Base-by-base conservation (phyloP, 2,329 filamentous ascomycete genomes). In the Fulvia fulva region DNA sequence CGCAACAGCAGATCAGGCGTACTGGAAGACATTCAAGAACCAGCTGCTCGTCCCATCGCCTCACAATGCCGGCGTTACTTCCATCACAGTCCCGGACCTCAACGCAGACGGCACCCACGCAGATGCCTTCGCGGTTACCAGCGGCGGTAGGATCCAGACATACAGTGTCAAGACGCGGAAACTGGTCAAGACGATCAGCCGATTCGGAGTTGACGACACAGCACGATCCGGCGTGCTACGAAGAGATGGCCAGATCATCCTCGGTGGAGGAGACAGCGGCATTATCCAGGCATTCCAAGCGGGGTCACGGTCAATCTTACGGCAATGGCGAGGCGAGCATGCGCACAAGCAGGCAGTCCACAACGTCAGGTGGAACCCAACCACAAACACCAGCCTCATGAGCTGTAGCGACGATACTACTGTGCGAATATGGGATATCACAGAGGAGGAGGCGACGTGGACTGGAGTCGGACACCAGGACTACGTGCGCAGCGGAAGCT, bases 201-300 rank as follows among this genome's bases (percentile, higher is more conserved):
- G 94, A 60, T 97, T 99, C 74, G 75, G 74, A 52, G 75, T 78
- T 56, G 88, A 92, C 70, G 91, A 96, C 72, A 88, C 92, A 65
- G 93, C 91, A 61, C 89, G 93, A 69, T 90, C 89, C 68, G 94
- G 90, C 61, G 91, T 96, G 71, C 88, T 97, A 63, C 85, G 94
- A 59, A 83, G 87, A 56, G 94, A 99, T 77, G 93, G 92, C 43
- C 85, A 91, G 61, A 89, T 99, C 57, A 77, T 99, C 67, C 88
- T 95, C 34, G 91, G 93, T 30, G 93, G 93, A 68, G 93, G 97
- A 67, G 93, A 97, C 72, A 88, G 86, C 43, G 95, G 95, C 57
- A 87, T 88, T 62, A 90, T 99, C 65, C 95, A 99, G 76, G 91
- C 97, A 12, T 99, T 97, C 71, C 94, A 99, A 71, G 86, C 96